Conservation (phyloP, 345 rosid species). For the Alliaria petiolata region DNA sequence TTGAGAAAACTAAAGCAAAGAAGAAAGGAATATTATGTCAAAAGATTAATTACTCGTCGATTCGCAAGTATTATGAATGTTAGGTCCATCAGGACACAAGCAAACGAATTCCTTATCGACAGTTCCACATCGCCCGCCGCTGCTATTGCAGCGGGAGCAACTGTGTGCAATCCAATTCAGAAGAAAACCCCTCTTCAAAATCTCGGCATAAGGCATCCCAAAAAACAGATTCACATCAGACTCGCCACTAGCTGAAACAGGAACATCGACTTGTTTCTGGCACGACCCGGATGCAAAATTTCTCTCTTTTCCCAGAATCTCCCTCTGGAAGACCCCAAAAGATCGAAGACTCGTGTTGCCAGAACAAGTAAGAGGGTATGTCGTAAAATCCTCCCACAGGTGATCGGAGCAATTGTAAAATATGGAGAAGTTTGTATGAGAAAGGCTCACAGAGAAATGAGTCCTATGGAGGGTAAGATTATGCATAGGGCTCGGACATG, state of each 20-base stretch:
- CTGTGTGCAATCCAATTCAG: conserved; percentile 49
- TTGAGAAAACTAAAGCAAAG: background rate
- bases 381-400: background rate
- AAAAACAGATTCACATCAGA: background rate
- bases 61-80: background rate
- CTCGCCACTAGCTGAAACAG: conserved; percentile 13
- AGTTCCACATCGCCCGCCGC: conserved; percentile 54
- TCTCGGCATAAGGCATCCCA: conserved; percentile 25
- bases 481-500: conserved; percentile 40
- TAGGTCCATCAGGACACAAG: conserved; percentile 45
- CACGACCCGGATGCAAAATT: conserved; percentile 30
- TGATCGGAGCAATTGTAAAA: conserved; percentile 41
- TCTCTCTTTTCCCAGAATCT: background rate
- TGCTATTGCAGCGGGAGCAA: conserved; percentile 39
- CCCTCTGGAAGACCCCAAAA: conserved; percentile 39
- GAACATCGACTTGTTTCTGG: conserved; percentile 22
- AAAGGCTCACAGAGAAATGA: conserved; percentile 37
- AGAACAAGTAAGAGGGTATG: conserved; percentile 33
- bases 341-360: conserved; percentile 25
- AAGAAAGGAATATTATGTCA: background rate
- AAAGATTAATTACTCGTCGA: background rate
- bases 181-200: conserved; percentile 52
- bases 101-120: conserved; percentile 38
- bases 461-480: conserved; percentile 45
- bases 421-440: conserved; percentile 30